Conservation (phyloP, 2,329 filamentous ascomycete genomes). For the Xylariaceae sp. region DNA sequence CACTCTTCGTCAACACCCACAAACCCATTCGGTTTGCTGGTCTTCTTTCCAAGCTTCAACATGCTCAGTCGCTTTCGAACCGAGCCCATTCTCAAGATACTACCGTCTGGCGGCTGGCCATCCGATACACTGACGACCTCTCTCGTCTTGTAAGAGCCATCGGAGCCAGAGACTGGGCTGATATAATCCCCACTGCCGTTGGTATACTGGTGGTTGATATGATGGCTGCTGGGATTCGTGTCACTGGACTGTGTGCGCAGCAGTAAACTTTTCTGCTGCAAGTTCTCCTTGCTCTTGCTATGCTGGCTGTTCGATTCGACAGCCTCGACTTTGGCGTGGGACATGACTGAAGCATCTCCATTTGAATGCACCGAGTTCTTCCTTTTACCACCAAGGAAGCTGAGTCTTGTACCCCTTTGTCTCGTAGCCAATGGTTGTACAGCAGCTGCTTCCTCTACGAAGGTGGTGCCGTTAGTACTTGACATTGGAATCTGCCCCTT, state of each 20-base stretch:
- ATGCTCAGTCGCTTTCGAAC: constrained; percentile 77
- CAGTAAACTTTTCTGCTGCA: constrained; percentile 35
- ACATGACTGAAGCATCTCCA: constrained; percentile 22
- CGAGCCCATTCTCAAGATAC: constrained; percentile 52
- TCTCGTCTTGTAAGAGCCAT: constrained; percentile 27
- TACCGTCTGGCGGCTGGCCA: constrained; percentile 31
- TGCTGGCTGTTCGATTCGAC: constrained; percentile 29
- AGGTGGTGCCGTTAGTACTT: constrained; percentile 25
- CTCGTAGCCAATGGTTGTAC: constrained; percentile 49
- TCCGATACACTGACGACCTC: constrained; percentile 28
- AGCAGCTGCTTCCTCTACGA: constrained; percentile 47
- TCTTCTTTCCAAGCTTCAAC: constrained; percentile 70
- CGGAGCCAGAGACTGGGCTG: constrained; percentile 19
- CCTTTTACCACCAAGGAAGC: constrained; percentile 53
- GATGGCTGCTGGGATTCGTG: constrained; percentile 20
- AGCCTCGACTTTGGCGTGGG: constrained; percentile 27
- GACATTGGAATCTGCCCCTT: constrained; percentile 18
- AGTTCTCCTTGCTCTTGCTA: constrained; percentile 35
- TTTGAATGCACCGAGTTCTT: constrained; percentile 35
- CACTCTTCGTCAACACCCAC: constrained; percentile 56
- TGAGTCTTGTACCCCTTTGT: constrained; percentile 52
- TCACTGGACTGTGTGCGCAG: constrained; percentile 40
- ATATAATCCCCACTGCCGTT: constrained; percentile 21
- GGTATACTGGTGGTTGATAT: constrained; percentile 12
- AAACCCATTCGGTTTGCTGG: constrained; percentile 49